Base-by-base conservation (phyloP, 1,139 yeast species). In the Taphrina populina region DNA sequence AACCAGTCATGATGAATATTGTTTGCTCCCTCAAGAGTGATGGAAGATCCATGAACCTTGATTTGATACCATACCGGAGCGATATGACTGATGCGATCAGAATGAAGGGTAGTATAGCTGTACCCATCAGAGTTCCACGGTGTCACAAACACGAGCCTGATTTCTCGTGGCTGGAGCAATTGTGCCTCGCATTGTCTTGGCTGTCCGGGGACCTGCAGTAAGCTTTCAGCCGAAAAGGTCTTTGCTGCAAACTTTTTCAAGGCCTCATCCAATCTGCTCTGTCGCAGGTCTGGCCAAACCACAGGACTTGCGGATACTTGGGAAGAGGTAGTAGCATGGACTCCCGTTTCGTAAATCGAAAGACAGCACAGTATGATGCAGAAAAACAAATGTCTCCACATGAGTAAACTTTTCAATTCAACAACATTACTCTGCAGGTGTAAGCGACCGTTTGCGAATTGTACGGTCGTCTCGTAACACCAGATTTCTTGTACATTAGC, bases 61-160 rank as follows among this genome's bases (percentile, higher is more conserved):
- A 49, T 30, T n/a, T 32, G 27, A 20, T 37, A 49, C 54, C 54
- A 49, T 4, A 49, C 54, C n/a, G 54, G 54, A 15, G 54, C 44
- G 15, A 49, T 46, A 26, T 49, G 54, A 13, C 39, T 49, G 20
- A 49, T n/a, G 24, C 29, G 30, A 6, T 37, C 29, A 19, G 46
- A 29, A 21, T 49, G 54, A 13, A 39, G 32, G 8, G 37, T 7
- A 10, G 54, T 39, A 17, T 49, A 30, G 15, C 20, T 23, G 21
- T 49, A 49, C n/a, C 54, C 54, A 21, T 30, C 46, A 1, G 11
- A 13, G 30, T 49, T 49, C 54, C 54, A 49, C 13, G 54, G 54
- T 24, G 54, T 49, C 40, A 49, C 54, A 30, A 39, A 49, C 15
- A 30, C 27, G 21, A 49, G 34, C 13, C 46, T 26, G 5, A 36